Evolutionary conservation across 306 rosid species (phyloP).

Genomic region (Cotoneaster glaucophyllus): DNA sequence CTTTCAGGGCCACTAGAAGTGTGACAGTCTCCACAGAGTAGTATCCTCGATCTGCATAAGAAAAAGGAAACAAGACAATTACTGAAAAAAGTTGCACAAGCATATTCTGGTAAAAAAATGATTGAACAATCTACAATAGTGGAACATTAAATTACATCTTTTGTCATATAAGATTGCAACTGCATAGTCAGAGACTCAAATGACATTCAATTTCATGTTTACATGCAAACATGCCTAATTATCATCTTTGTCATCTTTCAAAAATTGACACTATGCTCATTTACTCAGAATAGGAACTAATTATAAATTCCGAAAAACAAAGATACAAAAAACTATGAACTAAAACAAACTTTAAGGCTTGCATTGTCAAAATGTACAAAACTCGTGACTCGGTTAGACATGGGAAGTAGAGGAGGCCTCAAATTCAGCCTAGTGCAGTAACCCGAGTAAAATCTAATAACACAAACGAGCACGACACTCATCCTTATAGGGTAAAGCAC

Average conservation of each 20-base stretch:
- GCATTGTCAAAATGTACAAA: not conserved
- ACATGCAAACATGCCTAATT: not conserved
- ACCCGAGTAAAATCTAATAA: not conserved
- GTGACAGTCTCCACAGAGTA: conserved; percentile 97
- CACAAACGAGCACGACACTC: not conserved
- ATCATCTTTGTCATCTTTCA: not conserved
- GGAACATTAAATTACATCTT: not conserved
- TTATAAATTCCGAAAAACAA: not conserved
- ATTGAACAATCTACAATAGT: not conserved
- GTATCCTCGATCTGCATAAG: conserved; percentile 43
- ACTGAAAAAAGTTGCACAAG: not conserved
- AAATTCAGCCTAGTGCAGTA: not conserved
- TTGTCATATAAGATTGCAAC: not conserved
- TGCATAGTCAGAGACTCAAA: not conserved
- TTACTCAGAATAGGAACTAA: not conserved
- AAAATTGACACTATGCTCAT: not conserved
- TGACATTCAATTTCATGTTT: not conserved
- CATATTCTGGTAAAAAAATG: not conserved
- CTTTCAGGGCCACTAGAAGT: conserved; percentile 92
- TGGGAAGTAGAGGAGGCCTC: not conserved
- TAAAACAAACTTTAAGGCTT: not conserved
- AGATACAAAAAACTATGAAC: not conserved
- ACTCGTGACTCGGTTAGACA: not conserved
- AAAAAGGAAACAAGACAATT: not conserved
- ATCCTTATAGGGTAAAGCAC: not conserved